Conservation (phyloP, 805 yeast species). For the Candida hungchunana region DNA sequence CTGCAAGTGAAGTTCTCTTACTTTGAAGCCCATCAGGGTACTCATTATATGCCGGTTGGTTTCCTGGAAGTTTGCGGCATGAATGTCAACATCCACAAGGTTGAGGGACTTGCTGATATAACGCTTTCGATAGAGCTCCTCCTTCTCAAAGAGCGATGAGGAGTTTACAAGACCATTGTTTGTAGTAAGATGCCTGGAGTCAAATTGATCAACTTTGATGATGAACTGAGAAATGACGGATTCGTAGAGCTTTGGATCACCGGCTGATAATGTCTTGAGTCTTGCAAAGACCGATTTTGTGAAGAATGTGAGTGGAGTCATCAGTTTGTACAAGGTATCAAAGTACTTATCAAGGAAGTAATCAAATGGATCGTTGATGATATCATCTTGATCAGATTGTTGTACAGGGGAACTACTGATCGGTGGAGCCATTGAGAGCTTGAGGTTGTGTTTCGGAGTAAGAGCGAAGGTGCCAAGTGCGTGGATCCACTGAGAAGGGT, state of each 20-base stretch:
- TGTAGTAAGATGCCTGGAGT: constrained; percentile 34
- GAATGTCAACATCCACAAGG: constrained; percentile 24
- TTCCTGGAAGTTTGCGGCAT: constrained; percentile 21
- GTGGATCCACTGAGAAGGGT: constrained; percentile 3
- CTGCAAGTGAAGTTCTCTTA: constrained; percentile 55
- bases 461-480: neutral
- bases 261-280: constrained; percentile 39
- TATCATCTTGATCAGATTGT: constrained; percentile 9
- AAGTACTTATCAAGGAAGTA: constrained; percentile 31
- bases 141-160: constrained; percentile 22
- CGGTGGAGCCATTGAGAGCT: constrained; percentile 26
- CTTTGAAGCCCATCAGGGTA: constrained; percentile 39
- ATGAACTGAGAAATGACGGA: constrained; percentile 29
- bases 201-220: constrained; percentile 36
- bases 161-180: constrained; percentile 29
- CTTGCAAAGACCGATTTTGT: constrained; percentile 47
- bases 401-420: constrained; percentile 17
- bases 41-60: constrained; percentile 28
- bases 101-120: constrained; percentile 27
- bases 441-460: constrained; percentile 13
- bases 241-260: constrained; percentile 21
- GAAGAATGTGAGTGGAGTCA: constrained; percentile 37
- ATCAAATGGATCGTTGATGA: constrained; percentile 25
- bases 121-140: constrained; percentile 25
- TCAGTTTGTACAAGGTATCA: constrained; percentile 31